A percentile compares a stretch with the other conserved stretches of the same genome.
Evolutionary conservation across 2,329 filamentous ascomycete species (phyloP).

Genomic region (Alternaria brassicicola): DNA sequence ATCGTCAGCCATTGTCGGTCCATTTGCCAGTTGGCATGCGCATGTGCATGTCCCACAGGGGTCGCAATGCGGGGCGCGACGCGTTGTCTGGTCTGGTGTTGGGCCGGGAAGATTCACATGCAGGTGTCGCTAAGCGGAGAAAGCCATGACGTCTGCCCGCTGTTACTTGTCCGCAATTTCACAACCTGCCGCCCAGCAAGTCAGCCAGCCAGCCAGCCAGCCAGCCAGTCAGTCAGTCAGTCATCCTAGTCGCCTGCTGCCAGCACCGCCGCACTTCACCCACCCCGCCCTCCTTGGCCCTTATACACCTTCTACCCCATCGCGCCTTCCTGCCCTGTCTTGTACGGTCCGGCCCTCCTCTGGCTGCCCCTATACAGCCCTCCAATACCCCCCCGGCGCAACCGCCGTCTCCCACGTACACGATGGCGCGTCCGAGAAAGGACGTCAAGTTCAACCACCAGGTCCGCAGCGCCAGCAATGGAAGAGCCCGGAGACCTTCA

Average conservation of each 20-base stretch:
- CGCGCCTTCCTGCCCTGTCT: constrained; percentile 1
- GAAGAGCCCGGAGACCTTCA: constrained; percentile 64
- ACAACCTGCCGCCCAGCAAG: constrained; percentile 13
- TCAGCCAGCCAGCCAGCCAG: too few relatives aligned
- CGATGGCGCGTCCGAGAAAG: constrained; percentile 55
- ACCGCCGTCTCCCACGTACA: constrained; percentile 6
- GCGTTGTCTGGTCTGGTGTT: constrained; percentile 10
- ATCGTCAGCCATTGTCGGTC: constrained; percentile 48
- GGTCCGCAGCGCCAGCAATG: constrained; percentile 53
- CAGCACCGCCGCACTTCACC: constrained; percentile 4
- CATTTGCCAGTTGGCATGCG: constrained; percentile 1
- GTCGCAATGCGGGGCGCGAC: constrained; percentile 14
- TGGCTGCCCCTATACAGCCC: neutral
- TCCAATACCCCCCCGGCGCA: constrained; percentile 3
- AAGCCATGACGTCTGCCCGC: constrained; percentile 22
- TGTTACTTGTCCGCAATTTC: constrained; percentile 14
- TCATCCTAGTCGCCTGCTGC: neutral
- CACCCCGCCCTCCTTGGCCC: constrained; percentile 11
- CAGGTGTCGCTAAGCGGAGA: constrained; percentile 9
- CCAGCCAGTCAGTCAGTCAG: neutral
- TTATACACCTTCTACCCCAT: neutral
- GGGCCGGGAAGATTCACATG: constrained; percentile 17
- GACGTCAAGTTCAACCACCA: constrained; percentile 66
- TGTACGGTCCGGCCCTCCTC: neutral
- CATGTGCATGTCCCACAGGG: constrained; percentile 14